A percentile compares a stretch with the other conserved stretches of the same genome.
Conservation (phyloP, 495 filamentous ascomycete species). For the Penicillium verhagenii region DNA sequence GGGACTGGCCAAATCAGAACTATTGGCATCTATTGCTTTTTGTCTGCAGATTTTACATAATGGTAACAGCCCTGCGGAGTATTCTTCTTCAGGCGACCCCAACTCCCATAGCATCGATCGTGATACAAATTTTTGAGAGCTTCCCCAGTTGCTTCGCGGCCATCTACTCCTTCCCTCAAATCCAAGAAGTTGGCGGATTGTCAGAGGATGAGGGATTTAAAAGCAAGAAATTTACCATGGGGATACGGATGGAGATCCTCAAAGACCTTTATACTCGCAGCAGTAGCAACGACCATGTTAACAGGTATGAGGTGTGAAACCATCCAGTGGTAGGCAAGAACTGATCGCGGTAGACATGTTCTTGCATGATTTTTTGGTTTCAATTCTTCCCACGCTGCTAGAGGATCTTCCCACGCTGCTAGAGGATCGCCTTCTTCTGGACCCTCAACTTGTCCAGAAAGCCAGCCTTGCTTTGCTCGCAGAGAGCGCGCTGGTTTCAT, state of each 20-base stretch:
- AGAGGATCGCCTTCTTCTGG: background rate
- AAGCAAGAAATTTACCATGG: background rate
- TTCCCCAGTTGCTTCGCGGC: too few relatives aligned
- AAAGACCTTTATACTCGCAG: background rate
- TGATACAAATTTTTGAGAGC: too few relatives aligned
- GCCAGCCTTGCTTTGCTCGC: background rate
- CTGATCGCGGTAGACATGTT: background rate
- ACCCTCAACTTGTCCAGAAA: background rate
- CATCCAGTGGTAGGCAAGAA: background rate
- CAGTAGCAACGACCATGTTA: background rate
- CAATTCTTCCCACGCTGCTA: background rate
- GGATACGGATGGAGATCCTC: background rate
- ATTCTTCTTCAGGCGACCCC: too few relatives aligned
- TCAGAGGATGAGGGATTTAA: background rate
- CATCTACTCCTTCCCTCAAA: background rate
- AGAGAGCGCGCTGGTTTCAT: background rate
- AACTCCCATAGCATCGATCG: too few relatives aligned
- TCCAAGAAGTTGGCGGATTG: background rate
- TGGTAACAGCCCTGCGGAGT: too few relatives aligned
- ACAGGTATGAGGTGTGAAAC: background rate
- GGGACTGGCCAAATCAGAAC: too few relatives aligned
- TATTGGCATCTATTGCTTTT: too few relatives aligned
- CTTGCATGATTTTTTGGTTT: constrained; percentile 4
- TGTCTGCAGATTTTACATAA: too few relatives aligned
- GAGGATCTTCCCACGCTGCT: background rate